Evolutionary conservation across 306 rosid genomes (phyloP).

Genomic region (Medicago lupulina): DNA sequence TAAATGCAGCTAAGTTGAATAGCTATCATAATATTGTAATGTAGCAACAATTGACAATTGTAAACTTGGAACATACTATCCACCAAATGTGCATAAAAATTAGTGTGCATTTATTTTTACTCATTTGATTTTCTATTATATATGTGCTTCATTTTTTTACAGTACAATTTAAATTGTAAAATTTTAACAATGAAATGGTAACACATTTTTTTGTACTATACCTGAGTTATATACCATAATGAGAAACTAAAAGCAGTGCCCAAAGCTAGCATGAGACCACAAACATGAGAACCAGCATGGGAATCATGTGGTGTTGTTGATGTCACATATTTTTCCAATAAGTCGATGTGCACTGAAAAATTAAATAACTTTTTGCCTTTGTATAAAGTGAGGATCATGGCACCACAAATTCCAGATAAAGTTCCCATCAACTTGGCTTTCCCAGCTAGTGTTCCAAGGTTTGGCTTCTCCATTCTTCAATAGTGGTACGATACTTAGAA

Average conservation of each 20-base stretch:
- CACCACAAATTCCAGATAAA: conserved; percentile 53
- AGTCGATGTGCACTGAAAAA: conserved; percentile 45
- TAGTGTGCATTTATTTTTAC: too few relatives aligned
- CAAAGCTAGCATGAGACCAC: conserved; percentile 45
- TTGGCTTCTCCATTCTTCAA: conserved; percentile 49
- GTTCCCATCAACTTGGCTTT: conserved; percentile 58
- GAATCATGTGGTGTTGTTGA: conserved; percentile 31
- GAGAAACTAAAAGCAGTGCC: conserved; percentile 44
- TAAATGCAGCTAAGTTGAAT: too few relatives aligned
- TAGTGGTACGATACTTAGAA: too few relatives aligned
- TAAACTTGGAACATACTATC: too few relatives aligned
- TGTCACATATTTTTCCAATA: conserved; percentile 15
- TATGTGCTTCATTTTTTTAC: too few relatives aligned
- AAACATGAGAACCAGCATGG: conserved; percentile 7
- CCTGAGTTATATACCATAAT: conserved; percentile 57
- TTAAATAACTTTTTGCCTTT: conserved; percentile 46
- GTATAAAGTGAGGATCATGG: conserved; percentile 60
- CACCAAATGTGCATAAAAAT: too few relatives aligned
- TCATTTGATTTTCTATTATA: too few relatives aligned
- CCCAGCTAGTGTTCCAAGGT: conserved; percentile 44
- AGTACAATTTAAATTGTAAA: neutral
- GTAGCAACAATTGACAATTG: too few relatives aligned
- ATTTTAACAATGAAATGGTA: neutral
- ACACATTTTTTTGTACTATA: neutral
- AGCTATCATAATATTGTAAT: too few relatives aligned